Evolutionary conservation across 1,284 basidiomycete species (phyloP).

Genomic region (Cystobasidium sp.): DNA sequence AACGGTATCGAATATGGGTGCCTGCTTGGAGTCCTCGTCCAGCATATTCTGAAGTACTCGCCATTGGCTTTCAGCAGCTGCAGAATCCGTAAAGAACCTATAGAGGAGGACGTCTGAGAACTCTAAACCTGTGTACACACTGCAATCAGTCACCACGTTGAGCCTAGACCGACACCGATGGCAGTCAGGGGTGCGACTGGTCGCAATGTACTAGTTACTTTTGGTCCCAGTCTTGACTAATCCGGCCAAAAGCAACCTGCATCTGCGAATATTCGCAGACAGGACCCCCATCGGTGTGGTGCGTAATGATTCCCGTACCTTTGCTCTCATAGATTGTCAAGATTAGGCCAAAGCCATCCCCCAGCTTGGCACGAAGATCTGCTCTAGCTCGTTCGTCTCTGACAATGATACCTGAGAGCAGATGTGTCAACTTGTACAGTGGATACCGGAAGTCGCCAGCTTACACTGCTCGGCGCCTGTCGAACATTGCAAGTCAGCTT

Average conservation of each 20-base stretch:
- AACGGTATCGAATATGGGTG: constrained; percentile 65
- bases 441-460: not conserved
- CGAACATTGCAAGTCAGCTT: not conserved
- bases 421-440: constrained; percentile 61
- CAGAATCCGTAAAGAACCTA: constrained; percentile 72
- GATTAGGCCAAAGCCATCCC: constrained; percentile 66
- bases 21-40: constrained; percentile 51
- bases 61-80: constrained; percentile 64
- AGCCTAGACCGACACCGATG: constrained; percentile 65
- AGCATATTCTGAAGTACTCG: constrained; percentile 64
- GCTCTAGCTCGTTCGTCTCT: constrained; percentile 65
- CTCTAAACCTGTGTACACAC: constrained; percentile 13
- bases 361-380: constrained; percentile 64
- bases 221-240: too few species aligned
- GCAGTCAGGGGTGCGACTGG: too few species aligned
- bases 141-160: constrained; percentile 47
- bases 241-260: too few species aligned
- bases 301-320: constrained; percentile 61
- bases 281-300: too few species aligned
- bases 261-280: too few species aligned
- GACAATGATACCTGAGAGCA: constrained; percentile 72
- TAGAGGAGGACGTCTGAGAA: constrained; percentile 67
- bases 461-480: too few species aligned
- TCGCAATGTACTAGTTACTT: too few species aligned
- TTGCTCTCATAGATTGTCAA: constrained; percentile 76